These are phyloP conservation scores for Colletotrichum sp. DNA, from an alignment of 2,329 filamentous ascomycete species.

Conservation along the genomic window DNA sequence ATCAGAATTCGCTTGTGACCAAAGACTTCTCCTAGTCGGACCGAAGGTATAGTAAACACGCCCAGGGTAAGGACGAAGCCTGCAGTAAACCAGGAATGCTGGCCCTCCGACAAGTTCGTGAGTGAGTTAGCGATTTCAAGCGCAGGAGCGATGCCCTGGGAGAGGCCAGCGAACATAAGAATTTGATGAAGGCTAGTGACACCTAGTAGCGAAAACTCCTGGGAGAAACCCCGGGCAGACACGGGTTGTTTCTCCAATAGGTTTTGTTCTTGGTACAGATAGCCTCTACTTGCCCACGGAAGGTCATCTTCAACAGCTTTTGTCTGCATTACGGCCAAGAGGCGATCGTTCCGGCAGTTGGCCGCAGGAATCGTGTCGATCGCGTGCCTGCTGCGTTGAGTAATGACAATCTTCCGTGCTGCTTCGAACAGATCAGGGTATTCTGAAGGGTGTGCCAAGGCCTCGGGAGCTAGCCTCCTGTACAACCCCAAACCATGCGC, in stretches of 20 bases:
- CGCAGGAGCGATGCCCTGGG: not conserved
- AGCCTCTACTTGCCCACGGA: not conserved
- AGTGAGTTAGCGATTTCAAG: not conserved
- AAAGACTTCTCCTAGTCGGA: conserved; percentile 61
- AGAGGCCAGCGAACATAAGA: not conserved
- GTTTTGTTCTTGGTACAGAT: not conserved
- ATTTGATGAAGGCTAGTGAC: not conserved
- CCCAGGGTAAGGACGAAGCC: conserved; percentile 62
- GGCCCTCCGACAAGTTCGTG: conserved; percentile 26
- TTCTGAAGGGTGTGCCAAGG: not conserved
- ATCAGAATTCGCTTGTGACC: conserved; percentile 63
- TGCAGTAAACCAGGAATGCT: conserved; percentile 62
- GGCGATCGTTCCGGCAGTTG: not conserved
- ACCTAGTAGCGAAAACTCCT: not conserved
- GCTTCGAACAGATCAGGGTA: not conserved
- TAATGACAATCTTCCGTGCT: conserved; percentile 1
- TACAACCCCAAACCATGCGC: not conserved
- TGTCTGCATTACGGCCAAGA: not conserved
- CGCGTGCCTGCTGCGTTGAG: not conserved
- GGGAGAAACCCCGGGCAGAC: not conserved
- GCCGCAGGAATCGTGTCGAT: not conserved
- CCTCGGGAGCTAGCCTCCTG: not conserved
- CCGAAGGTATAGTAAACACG: conserved; percentile 62
- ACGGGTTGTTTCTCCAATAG: not conserved
- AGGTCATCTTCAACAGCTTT: not conserved